Base-by-base conservation (phyloP, 108 stramenopile species). In the Skeletonema potamos region DNA sequence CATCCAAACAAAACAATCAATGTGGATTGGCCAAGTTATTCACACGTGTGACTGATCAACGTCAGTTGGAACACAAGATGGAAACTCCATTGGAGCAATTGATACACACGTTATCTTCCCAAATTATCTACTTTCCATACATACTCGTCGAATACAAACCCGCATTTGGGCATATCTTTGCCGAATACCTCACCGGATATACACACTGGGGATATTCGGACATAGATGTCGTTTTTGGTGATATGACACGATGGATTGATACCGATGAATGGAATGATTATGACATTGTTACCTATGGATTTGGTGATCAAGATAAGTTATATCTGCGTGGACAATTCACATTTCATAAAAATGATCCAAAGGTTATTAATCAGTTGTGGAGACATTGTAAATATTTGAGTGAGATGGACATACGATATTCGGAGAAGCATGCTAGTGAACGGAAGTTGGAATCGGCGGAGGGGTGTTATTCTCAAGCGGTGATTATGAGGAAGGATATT, bases 151-250 rank as follows among this genome's bases (percentile, higher is more conserved):
- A 97, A 79, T 96, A 89, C 81, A 97, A 97, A 82, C 96, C 97
- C 1, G 93, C 96, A 20, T 81, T 93, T 34, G 97, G 97, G 10
- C 91, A 96, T 72, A 89, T 97, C 36, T 97, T 96, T 78, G 65
- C 74, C 17, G 88, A 92, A 0, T 91, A 87, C 62, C 67, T 96
- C 10, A 54, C 22, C 0, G 78, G 74, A 3, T 97, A 97, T 64
- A 63, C 92, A 2, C 97, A 97, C 58, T 97, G 97, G 97, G 97
- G 92, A 26, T 97, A 95, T 73, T 90, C 93, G 7, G 97, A 97
- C 82, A 64, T 97, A 51, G 97, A 97, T 60, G 94, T 97, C 12
- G 69, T 93, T 1, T 94, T 96, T 72, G 97, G 97, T 4, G 96
- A 97, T 64, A 82, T 97, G 65, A 58, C 84, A 17, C 76, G 87